phyloP scores from a whole-genome alignment of 176 grass and related monocot genomes.

The Bromus sterilis region DNA sequence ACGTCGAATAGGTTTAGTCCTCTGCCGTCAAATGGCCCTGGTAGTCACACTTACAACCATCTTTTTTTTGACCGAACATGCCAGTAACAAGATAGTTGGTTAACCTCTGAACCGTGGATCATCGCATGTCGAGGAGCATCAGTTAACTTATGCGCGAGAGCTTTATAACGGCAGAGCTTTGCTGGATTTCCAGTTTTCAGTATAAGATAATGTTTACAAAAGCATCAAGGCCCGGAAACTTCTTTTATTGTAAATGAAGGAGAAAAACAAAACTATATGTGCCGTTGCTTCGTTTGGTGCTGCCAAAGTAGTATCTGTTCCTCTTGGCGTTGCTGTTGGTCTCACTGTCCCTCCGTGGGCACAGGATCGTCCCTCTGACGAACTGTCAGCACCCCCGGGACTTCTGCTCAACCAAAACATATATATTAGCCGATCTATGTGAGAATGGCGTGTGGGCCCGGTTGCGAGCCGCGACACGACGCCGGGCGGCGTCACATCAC shows the following conservation, averaged over 20 bases:
- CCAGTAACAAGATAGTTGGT: neutral
- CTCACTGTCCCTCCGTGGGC: neutral
- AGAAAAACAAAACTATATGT: neutral
- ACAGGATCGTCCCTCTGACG: slow-evolving; percentile 19
- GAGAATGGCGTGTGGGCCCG: neutral
- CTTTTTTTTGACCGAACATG: neutral
- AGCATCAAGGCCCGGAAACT: neutral
- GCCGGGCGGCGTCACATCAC: too few relatives aligned
- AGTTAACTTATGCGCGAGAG: neutral
- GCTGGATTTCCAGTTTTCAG: neutral
- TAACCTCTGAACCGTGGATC: neutral
- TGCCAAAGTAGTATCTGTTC: neutral
- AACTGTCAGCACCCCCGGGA: slow-evolving; percentile 27
- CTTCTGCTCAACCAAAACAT: slow-evolving; percentile 1
- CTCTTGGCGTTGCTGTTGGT: neutral
- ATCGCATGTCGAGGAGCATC: neutral
- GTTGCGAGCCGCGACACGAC: too few relatives aligned
- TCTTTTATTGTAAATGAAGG: neutral
- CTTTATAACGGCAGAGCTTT: neutral
- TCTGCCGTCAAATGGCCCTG: neutral
- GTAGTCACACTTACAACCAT: neutral
- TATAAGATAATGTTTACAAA: neutral
- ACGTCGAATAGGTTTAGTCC: neutral
- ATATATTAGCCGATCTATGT: neutral
- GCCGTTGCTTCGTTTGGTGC: neutral